A percentile compares a stretch with the other conserved stretches of the same genome.
phyloP scores from a whole-genome alignment of 23 red algal genomes.

The Gracilariopsis chorda region DNA sequence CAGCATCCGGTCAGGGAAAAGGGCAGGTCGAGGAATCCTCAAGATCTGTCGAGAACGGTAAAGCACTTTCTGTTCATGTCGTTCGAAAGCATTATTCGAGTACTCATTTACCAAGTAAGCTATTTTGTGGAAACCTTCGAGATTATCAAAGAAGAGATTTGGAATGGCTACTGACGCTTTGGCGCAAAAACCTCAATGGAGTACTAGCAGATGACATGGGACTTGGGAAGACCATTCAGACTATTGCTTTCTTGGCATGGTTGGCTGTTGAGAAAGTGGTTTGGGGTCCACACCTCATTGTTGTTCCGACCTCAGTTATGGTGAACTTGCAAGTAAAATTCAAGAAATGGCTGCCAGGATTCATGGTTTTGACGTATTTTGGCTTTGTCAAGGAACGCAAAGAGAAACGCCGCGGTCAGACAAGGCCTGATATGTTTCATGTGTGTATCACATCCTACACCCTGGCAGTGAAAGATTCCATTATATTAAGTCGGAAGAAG shows the following conservation, averaged over 20 bases:
- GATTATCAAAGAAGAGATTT: slow-evolving; percentile 83
- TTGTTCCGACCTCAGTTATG: slow-evolving; percentile 95
- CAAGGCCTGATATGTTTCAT: slow-evolving; percentile 78
- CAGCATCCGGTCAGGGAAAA: not conserved
- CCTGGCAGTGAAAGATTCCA: slow-evolving; percentile 75
- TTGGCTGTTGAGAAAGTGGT: slow-evolving; percentile 72
- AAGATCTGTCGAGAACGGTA: too few relatives aligned
- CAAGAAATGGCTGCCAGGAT: slow-evolving; percentile 88
- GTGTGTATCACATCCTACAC: slow-evolving; percentile 92
- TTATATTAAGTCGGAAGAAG: slow-evolving; percentile 64
- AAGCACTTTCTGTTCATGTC: not conserved
- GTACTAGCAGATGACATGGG: slow-evolving; percentile 99
- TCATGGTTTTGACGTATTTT: slow-evolving; percentile 88
- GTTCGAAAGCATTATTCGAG: not conserved
- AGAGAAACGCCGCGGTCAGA: slow-evolving; percentile 79
- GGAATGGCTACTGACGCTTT: slow-evolving; percentile 84
- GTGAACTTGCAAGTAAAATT: slow-evolving; percentile 97
- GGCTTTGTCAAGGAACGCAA: slow-evolving; percentile 72
- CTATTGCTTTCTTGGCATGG: slow-evolving; percentile 88
- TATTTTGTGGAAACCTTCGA: slow-evolving; percentile 75
- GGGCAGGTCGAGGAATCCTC: not conserved
- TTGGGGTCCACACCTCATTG: slow-evolving; percentile 90
- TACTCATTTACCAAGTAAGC: slow-evolving; percentile 34
- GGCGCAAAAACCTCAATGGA: slow-evolving; percentile 88
- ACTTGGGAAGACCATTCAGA: slow-evolving; percentile 95